Evolutionary conservation across 1,284 basidiomycete species (phyloP).

Genomic region (Athelia psychrophila): DNA sequence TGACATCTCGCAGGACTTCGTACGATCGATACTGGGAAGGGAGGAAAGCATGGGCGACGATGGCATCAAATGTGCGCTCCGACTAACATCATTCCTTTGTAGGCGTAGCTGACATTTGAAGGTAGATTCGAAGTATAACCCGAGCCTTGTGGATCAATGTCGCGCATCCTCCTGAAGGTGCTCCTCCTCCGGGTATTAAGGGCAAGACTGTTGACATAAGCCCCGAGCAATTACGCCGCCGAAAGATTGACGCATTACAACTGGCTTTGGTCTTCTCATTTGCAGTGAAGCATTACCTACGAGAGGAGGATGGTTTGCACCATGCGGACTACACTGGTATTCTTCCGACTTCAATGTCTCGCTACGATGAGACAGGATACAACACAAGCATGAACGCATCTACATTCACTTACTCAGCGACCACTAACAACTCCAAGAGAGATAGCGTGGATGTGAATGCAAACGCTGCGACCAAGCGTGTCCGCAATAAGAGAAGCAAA

Average conservation of each 20-base stretch:
- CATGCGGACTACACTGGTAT: conserved; percentile 65
- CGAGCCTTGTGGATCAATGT: conserved; percentile 81
- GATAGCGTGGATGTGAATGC: conserved; percentile 16
- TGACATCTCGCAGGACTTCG: conserved; percentile 49
- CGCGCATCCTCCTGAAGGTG: conserved; percentile 56
- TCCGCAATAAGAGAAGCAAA: conserved; percentile 66
- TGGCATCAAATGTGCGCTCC: conserved; percentile 56
- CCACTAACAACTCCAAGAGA: conserved; percentile 31
- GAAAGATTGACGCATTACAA: conserved; percentile 72
- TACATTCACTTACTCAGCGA: conserved; percentile 37
- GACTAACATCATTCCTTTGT: conserved; percentile 12
- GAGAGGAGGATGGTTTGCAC: conserved; percentile 69
- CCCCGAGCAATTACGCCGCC: conserved; percentile 53
- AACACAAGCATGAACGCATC: conserved; percentile 30
- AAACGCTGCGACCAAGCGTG: conserved; percentile 57
- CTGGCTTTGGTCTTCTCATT: conserved; percentile 68
- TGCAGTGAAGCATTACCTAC: conserved; percentile 76
- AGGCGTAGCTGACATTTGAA: conserved; percentile 12
- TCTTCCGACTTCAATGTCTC: conserved; percentile 57
- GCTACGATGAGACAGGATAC: conserved; percentile 39
- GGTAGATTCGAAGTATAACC: conserved; percentile 57
- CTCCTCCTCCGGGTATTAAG: conserved; percentile 37
- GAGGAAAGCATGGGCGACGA: conserved; percentile 72
- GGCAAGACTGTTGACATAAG: conserved; percentile 53
- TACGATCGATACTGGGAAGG: conserved; percentile 86